Evolutionary conservation across 2,329 filamentous ascomycete species (phyloP), one percentile per base, ranked within the genome.

Genomic region (Diaporthe nobilis): DNA sequence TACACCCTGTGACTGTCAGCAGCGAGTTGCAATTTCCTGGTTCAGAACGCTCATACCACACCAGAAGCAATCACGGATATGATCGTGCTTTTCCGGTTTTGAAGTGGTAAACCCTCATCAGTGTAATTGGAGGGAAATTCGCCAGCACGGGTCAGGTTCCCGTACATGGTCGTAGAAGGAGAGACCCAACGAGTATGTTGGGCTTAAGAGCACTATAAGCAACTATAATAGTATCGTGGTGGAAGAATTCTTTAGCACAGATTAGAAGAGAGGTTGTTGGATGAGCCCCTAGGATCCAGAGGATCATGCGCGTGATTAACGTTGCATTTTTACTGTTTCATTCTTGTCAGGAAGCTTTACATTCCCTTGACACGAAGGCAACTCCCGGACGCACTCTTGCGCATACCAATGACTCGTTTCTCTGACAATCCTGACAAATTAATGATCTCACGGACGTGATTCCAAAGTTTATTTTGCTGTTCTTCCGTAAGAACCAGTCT

Each of bases 81-180:
- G 58, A 61, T 61, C 9, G 58, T 61, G 34, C 58, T 39, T 42
- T 61, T 61, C 9, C 58, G 58, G 37, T 61, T 61, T 13, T 42
- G 5, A 13, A 39, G 20, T 7, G 58, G 58, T 5, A 61, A 28
- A 61, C 58, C 58, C 5, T 25, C 34, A 61, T 61, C 58, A 17
- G 37, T n/a, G 34, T 42, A 61, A 25, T 42, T 61, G n/a, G 58
- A 61, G 5, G 58, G 58, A 25, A 61, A 61, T 17, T 61, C 58
- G 34, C 58, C 58, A 39, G 58, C 20, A 25, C 58, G 58, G 22
- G 58, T 42, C 13, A 61, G 58, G 6, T 61, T 61, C 22, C 58
- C 58, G n/a, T 61, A 61, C 58, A 61, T 61, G n/a, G 58, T 61
- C 34, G 58, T 28, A 22, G 31, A 13, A 34, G 31, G 9, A 3